Base-by-base conservation (phyloP, 1,139 yeast species). In the Geotrichum phurueaensis region DNA sequence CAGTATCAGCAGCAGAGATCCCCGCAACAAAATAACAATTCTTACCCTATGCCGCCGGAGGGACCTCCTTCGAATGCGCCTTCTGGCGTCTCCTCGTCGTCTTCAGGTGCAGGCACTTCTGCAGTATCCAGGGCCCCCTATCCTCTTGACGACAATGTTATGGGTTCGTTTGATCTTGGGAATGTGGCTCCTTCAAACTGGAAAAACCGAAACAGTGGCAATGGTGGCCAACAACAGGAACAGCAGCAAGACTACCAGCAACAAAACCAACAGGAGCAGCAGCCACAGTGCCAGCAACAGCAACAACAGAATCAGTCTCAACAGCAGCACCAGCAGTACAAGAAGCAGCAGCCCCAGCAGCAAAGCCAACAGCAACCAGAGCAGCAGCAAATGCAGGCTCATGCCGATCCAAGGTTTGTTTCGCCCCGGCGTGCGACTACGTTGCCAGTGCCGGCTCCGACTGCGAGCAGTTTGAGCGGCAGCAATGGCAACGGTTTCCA, bases 111-210 rank as follows among this genome's bases (percentile, higher is more conserved):
- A 13, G 56, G 53, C 23, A 25, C 56, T 39, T 27, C 31, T 27
- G 31, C 31, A 10, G 20, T 49, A 39, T 50, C 63, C 18, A 53
- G 31, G 33, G 57, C 50, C 13, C 64, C 65, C 5, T 62, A 62
- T 51, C 65, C 65, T 18, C 54, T 59, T 20, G 64, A 58, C 15
- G 59, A 62, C 39, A 50, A 62, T 50, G 54, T 56, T 12, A 60
- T 59, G 61, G 57, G 61, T 27, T 49, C 56, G 12, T 25, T 59
- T 20, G 51, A 59, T 51, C 25, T 53, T 55, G 51, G 54, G 20
- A 25, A 43, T 18, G 60, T 51, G 51, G 27, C 52, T 22, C 66
- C 55, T 67, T 66, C 43, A 9, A 51, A 18, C 54, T 20, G 18
- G 48, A 57, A 13, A 48, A 59, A n/a, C 50, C 23, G 39, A 18